Evolutionary conservation across 2,329 filamentous ascomycete species (phyloP).

Genomic region (Colletotrichum spaethianum): DNA sequence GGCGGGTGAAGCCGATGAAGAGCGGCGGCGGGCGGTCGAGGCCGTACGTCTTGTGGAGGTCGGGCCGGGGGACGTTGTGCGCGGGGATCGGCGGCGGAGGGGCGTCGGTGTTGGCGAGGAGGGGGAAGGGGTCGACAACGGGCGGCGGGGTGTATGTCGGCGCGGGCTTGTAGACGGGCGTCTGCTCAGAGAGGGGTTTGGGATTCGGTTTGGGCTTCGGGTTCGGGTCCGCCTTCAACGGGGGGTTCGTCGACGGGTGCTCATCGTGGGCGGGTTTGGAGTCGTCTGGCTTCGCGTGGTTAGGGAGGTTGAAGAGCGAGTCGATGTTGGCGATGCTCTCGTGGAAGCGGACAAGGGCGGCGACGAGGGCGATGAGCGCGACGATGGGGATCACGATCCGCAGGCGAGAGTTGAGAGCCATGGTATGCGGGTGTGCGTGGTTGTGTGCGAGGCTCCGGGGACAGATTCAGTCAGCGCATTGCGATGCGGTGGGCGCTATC

Average conservation of each 20-base stretch:
- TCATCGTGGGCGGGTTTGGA: conserved; percentile 21
- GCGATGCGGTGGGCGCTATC: not conserved
- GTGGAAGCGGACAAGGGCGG: conserved; percentile 33
- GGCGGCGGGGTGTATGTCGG: conserved; percentile 54
- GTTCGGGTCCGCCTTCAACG: conserved; percentile 9
- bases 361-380: conserved; percentile 33
- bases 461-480: not conserved
- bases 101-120: conserved; percentile 48
- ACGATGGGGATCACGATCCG: conserved; percentile 21
- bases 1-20: conserved; percentile 72
- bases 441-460: not conserved
- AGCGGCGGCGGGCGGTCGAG: conserved; percentile 62
- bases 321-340: conserved; percentile 23
- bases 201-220: conserved; percentile 33
- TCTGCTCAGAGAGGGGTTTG: conserved; percentile 1
- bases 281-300: not conserved
- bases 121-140: conserved; percentile 59
- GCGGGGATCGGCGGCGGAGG: conserved; percentile 57
- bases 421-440: not conserved
- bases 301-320: conserved; percentile 12
- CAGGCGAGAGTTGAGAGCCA: conserved; percentile 26
- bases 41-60: conserved; percentile 56
- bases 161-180: conserved; percentile 51
- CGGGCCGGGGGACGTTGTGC: conserved; percentile 59
- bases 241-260: not conserved